phyloP scores from a whole-genome alignment of 148 eudicot genomes.

The Nepenthes gracilis region DNA sequence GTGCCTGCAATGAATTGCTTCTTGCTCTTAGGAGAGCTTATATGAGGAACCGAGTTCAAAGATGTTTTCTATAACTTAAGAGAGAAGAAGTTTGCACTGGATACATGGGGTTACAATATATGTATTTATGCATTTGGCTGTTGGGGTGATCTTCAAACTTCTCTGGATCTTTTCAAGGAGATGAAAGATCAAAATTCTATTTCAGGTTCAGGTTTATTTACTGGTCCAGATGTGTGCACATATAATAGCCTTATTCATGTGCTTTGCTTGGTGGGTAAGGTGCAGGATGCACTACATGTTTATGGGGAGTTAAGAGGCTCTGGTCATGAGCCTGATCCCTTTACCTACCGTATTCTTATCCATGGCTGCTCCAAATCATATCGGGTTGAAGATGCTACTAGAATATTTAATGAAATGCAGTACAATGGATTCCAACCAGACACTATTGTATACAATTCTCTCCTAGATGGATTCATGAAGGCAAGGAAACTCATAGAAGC shows the following conservation, averaged over 20 bases:
- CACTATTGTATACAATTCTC: conserved; percentile 60
- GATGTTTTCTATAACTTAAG: conserved; percentile 34
- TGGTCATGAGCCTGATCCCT: conserved; percentile 70
- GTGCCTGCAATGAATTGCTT: conserved; percentile 74
- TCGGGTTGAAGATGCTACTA: conserved; percentile 42
- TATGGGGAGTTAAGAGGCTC: conserved; percentile 75
- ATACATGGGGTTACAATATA: conserved; percentile 68
- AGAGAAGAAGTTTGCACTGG: conserved; percentile 33
- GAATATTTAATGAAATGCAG: conserved; percentile 64
- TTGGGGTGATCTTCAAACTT: conserved; percentile 65
- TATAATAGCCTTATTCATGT: conserved; percentile 76
- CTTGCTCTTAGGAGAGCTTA: conserved; percentile 61
- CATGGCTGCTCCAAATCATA: conserved; percentile 75
- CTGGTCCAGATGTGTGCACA: conserved; percentile 64
- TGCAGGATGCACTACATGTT: conserved; percentile 58
- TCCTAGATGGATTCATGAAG: conserved; percentile 64
- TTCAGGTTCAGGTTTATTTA: conserved; percentile 12
- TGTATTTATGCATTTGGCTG: conserved; percentile 75
- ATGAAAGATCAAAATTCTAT: conserved; percentile 38
- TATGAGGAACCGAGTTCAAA: conserved; percentile 50
- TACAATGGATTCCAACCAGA: conserved; percentile 55
- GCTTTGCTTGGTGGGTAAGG: conserved; percentile 56
- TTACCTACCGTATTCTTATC: conserved; percentile 61
- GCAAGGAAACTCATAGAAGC: conserved; percentile 64
- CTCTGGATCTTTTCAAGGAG: conserved; percentile 56